Conservation (phyloP, 352 stramenopile genomes). For the Phytophthora foliorum region DNA sequence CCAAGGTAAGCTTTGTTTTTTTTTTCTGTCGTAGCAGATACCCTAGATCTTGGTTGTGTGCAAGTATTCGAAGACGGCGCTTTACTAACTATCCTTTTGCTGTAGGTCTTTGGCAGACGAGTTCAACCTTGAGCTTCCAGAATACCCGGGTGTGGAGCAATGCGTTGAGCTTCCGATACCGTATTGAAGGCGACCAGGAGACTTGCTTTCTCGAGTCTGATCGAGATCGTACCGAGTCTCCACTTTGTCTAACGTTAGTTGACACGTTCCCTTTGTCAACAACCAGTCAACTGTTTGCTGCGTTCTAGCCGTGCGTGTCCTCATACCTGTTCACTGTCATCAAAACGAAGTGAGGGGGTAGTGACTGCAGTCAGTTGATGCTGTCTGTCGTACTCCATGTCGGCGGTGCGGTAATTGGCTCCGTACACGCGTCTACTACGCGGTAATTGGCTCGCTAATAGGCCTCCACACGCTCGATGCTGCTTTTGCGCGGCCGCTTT, state of each 20-base stretch:
- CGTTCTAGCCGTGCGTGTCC: neutral
- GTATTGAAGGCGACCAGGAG: slow-evolving; percentile 37
- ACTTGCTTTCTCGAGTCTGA: slow-evolving; percentile 17
- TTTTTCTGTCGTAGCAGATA: neutral
- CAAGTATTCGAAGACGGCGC: neutral
- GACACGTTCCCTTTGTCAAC: slow-evolving; percentile 3
- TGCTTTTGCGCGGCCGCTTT: slow-evolving; percentile 5
- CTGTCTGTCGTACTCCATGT: slow-evolving; percentile 7
- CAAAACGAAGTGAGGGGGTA: slow-evolving; percentile 32
- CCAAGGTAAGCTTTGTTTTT: slow-evolving; percentile 72
- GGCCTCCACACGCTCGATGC: slow-evolving; percentile 17
- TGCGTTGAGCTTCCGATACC: slow-evolving; percentile 63
- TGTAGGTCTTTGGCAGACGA: slow-evolving; percentile 63
- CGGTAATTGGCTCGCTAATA: slow-evolving; percentile 20
- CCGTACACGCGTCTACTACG: slow-evolving; percentile 19
- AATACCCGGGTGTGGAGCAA: slow-evolving; percentile 69
- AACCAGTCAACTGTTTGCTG: slow-evolving; percentile 1
- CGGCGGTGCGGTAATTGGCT: slow-evolving; percentile 24
- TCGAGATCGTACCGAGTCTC: neutral
- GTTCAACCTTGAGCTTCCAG: slow-evolving; percentile 71
- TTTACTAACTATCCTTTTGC: neutral
- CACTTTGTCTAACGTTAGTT: slow-evolving; percentile 9
- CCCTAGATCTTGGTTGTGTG: neutral
- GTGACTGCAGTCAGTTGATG: slow-evolving; percentile 28
- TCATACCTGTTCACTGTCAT: neutral